phyloP scores from a whole-genome alignment of 2,329 filamentous ascomycete genomes.

The Colletotrichum zoysiae region DNA sequence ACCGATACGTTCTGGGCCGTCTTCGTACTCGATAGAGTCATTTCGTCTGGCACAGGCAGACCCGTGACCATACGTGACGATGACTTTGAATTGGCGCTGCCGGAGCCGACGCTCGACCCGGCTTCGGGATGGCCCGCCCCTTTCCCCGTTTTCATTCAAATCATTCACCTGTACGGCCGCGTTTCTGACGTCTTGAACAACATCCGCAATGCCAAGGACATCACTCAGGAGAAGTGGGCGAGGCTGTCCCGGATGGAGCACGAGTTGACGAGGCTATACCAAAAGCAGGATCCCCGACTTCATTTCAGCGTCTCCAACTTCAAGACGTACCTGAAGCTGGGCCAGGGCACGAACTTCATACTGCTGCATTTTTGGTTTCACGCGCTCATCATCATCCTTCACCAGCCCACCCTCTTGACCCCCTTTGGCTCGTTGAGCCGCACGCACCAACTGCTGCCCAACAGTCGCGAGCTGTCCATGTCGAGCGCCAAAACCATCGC shows the following conservation, averaged over 20 bases:
- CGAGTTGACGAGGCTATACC: constrained; percentile 79
- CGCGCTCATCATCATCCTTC: constrained; percentile 84
- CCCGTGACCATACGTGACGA: constrained; percentile 87
- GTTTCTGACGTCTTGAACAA: constrained; percentile 89
- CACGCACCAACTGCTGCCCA: constrained; percentile 79
- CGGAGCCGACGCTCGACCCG: constrained; percentile 62
- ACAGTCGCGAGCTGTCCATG: constrained; percentile 86
- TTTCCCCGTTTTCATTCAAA: constrained; percentile 83
- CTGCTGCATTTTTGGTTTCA: constrained; percentile 92
- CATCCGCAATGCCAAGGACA: constrained; percentile 78
- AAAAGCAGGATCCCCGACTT: constrained; percentile 78
- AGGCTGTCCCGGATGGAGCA: constrained; percentile 83
- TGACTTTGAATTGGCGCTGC: constrained; percentile 85
- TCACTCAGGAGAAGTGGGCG: constrained; percentile 80
- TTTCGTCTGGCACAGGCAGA: constrained; percentile 87
- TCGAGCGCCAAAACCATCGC: constrained; percentile 92
- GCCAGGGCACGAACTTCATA: constrained; percentile 89
- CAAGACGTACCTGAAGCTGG: constrained; percentile 82
- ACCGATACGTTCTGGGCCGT: constrained; percentile 93
- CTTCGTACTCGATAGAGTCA: constrained; percentile 87
- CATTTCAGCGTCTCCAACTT: constrained; percentile 91
- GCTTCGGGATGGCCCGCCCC: constrained; percentile 79
- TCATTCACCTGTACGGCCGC: constrained; percentile 87
- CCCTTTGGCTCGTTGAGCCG: constrained; percentile 72
- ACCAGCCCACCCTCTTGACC: constrained; percentile 85